These are phyloP conservation scores for Rutstroemia sp. DNA, from an alignment of 2,329 filamentous ascomycete genomes.

Conservation along the genomic window DNA sequence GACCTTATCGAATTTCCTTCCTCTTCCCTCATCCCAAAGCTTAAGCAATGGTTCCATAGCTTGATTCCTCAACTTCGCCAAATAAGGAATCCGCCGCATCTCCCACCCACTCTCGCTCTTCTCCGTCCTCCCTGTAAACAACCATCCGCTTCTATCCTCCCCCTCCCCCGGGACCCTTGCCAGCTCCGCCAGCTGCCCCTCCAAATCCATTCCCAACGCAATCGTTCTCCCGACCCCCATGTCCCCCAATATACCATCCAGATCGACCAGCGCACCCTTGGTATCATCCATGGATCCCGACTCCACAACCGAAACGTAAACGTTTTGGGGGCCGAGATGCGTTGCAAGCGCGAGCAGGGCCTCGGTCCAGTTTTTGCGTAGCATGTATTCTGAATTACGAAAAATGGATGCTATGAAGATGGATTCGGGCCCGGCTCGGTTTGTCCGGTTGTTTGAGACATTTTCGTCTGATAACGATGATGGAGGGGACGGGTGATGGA, in stretches of 20 bases:
- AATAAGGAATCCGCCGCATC: conserved; percentile 53
- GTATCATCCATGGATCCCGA: conserved; percentile 64
- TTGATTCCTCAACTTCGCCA: conserved; percentile 56
- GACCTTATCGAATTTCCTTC: conserved; percentile 41
- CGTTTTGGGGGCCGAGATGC: conserved; percentile 52
- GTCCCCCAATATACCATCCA: conserved; percentile 46
- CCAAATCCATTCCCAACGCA: conserved; percentile 12
- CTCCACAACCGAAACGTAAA: conserved; percentile 62
- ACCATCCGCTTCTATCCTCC: conserved; percentile 46
- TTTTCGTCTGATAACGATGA: neutral
- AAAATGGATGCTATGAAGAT: conserved; percentile 65
- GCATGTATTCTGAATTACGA: conserved; percentile 56
- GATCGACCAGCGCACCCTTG: conserved; percentile 49
- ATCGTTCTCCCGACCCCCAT: conserved; percentile 37
- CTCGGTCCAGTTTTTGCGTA: conserved; percentile 55
- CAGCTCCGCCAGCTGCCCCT: conserved; percentile 14
- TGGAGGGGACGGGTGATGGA: too few species aligned
- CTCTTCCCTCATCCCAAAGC: conserved; percentile 29
- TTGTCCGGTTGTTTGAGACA: neutral
- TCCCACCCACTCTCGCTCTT: neutral
- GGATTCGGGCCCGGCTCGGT: conserved; percentile 7
- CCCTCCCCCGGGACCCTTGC: conserved; percentile 13
- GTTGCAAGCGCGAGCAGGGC: conserved; percentile 51
- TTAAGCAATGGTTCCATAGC: conserved; percentile 37
- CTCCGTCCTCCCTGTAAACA: neutral